These are phyloP conservation scores for Circinella umbellata DNA, from an alignment of 371 early-diverging fungal species.

Conservation along the genomic window DNA sequence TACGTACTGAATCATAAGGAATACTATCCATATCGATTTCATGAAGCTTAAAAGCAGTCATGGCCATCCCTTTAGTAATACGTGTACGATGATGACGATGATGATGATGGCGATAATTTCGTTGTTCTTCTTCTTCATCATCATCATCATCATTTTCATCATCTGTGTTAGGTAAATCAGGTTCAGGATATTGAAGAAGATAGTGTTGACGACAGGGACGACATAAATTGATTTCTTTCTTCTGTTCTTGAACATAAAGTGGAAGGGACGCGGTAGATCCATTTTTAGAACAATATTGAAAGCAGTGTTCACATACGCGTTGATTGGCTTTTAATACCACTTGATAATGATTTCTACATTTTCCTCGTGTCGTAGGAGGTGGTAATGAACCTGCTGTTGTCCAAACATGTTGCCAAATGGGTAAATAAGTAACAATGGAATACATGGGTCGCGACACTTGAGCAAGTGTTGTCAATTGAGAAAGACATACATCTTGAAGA, in stretches of 20 bases:
- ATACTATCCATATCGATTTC: neutral
- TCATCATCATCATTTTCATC: neutral
- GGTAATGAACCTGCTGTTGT: neutral
- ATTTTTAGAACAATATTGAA: neutral
- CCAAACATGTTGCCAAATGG: constrained; percentile 5
- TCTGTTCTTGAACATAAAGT: neutral
- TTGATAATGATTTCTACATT: neutral
- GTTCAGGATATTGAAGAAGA: constrained; percentile 1
- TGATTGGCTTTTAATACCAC: neutral
- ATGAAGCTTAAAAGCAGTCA: neutral
- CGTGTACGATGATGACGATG: neutral
- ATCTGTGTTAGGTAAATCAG: neutral
- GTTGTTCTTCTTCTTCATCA: neutral
- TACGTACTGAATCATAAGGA: constrained; percentile 1
- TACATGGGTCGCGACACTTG: neutral
- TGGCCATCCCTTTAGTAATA: constrained; percentile 12
- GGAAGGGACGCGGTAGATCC: constrained; percentile 1
- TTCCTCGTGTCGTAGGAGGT: neutral
- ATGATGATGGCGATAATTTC: neutral
- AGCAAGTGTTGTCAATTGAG: constrained; percentile 1
- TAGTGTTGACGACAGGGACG: neutral
- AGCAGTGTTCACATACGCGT: constrained; percentile 10
- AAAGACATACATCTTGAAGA: neutral
- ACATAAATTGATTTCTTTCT: neutral
- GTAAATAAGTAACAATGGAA: neutral